Evolutionary conservation across 208 protist species (phyloP), one percentile per base, ranked within the genome.

Genomic region (Trypanosoma boissoni): DNA sequence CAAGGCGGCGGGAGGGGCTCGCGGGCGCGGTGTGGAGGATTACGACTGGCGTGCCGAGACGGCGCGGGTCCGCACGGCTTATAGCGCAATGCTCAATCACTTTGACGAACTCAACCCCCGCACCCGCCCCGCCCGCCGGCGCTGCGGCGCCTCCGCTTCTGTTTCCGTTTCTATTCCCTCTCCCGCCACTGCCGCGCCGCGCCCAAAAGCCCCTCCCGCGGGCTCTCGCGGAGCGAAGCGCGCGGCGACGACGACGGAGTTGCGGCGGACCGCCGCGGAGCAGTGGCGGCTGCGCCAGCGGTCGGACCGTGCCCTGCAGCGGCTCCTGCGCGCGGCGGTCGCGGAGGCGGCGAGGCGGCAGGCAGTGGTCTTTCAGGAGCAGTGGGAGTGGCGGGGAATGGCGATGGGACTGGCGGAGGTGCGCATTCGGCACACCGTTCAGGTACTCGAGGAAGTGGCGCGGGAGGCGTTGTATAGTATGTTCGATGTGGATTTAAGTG

Each of bases 21-120:
- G 26, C 16, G 21, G n/a, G 8, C 12, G 31, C 27, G 48, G 23
- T 12, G 0, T 36, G n/a, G 34, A 27, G 1, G 43, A 42, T 0
- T 68, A 61, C 41, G 62, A 68, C 36, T 68, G 62, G 62, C 24
- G 62, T 8, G 51, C 61, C 26, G 61, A 58, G 43, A 52, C 53
- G 26, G 61, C 61, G 0, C 61, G 61, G 24, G 61, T 67, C 24
- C 52, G 61, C 23, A 28, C 36, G 10, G 28, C 50, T 12, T 59
- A 27, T n/a, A 29, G 16, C 12, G 36, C 24, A 7, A 37, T 12
- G 8, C 6, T 39, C 8, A 6, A 39, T 6, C 34, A 12, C 6
- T 39, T 39, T 6, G 12, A 39, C 34, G 34, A 39, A 39, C 34
- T 6, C 34, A 6, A 39, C 34, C 34, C 34, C 8, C 34, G 34